Base-by-base conservation (phyloP, 352 stramenopile species). In the Pythium chondricola region DNA sequence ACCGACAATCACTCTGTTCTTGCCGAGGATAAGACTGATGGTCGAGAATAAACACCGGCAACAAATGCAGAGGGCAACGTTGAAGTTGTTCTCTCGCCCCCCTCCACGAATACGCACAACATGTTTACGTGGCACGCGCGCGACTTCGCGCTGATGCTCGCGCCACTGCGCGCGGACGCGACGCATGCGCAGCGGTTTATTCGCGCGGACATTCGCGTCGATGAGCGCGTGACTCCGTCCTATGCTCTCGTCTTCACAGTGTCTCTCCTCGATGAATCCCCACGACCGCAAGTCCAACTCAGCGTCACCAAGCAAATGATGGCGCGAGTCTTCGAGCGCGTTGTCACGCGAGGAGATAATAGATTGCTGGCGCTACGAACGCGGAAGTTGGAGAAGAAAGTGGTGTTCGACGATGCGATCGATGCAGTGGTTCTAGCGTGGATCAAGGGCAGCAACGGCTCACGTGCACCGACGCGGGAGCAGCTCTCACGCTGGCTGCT, bases 401-500 rank as follows among this genome's bases (percentile, higher is more conserved):
- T 29, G 10, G 43, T 48, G 24, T 45, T 48, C 40, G 52, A 71
- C 22, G 57, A 52, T 37, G 48, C 32, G 1, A 47, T 85, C 40
- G 61, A 67, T 17, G 39, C 45, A 5, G 81, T 62, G 56, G 47
- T 87, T 48, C 41, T 46, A 69, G 61, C 60, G 45, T 87, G 58
- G 54, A 49, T 30, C 48, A 42, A 5, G 52, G 48, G 14, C 51
- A 52, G 11, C 49, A 58, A 4, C 38, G 58, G 26, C n/a, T n/a
- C n/a, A 38, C 46, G 20, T 25, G 22, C 74, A 5, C 78, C 73
- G 5, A 49, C 62, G 14, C 69, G 67, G 30, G 62, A 82, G 26
- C 64, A 87, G 25, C 63, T 84, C 27, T 63, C 63, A 11, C 40
- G 47, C 22, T 89, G 78, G 74, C 53, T 89, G 48, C 66, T 89